Evolutionary conservation across 1,284 basidiomycete species (phyloP), one percentile per base, ranked within the genome.

Genomic region (Ustilago hordei): DNA sequence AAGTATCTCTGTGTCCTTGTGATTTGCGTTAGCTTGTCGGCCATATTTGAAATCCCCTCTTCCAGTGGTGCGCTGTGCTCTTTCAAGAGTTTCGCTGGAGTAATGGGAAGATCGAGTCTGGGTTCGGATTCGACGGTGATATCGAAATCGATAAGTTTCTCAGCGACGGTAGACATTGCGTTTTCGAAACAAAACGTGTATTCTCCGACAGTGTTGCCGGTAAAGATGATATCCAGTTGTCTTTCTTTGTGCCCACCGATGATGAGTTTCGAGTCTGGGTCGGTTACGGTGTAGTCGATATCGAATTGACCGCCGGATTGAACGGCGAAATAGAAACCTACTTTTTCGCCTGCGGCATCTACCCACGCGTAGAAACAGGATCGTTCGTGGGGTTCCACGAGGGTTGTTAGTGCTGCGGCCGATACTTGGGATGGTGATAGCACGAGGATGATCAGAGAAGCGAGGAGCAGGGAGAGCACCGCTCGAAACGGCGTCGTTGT

Each of bases 121-220:
- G 84, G 84, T 64, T 86, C 84, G 34, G 74, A 78, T 60, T 86
- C 84, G 31, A 86, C 84, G n/a, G 84, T 86, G 57, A 86, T 85
- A 65, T 86, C 84, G 53, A 86, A 85, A 63, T 86, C 84, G 55
- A 85, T 57, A 35, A 84, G 68, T 63, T 86, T 86, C 19, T 84
- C 84, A 11, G 69, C 77, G 23, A 80, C 63, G 8, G 74, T 75
- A 34, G 70, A 78, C 59, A 73, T 68, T 13, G 96, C 94, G 87
- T 99, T 99, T 86, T 95, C 93, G 86, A 99, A 98, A 88, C 97
- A 99, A 88, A 99, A 99, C 3, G 94, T 89, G 87, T 98, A 98
- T 89, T 99, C 97, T 82, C 96, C 96, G 64, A 92, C 90, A 41
- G 90, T 90, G 87, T 98, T 95, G 13, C 94, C 96, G 5, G 97